These are phyloP conservation scores for Haematococcus lacustris DNA, from an alignment of 139 green algal species.

Conservation along the genomic window DNA sequence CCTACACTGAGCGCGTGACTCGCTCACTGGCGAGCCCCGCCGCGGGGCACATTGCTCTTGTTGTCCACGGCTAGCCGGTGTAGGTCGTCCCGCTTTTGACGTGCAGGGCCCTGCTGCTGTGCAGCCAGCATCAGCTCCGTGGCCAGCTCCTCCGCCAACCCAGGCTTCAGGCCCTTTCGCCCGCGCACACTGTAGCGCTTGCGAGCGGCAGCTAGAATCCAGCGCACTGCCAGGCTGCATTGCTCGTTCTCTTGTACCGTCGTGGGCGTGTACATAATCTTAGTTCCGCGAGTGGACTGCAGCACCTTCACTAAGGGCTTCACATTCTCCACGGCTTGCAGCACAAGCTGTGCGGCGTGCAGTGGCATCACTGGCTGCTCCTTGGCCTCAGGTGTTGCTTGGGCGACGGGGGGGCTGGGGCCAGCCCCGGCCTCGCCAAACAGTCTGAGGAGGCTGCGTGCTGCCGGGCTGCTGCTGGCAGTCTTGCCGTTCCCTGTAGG, in stretches of 20 bases:
- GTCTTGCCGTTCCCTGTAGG: too few species aligned
- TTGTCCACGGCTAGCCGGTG: constrained; percentile 43
- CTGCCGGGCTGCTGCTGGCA: constrained; percentile 1
- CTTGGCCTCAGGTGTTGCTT: too few species aligned
- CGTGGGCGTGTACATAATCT: constrained; percentile 3
- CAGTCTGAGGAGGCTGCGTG: too few species aligned
- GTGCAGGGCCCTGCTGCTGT: constrained; percentile 30
- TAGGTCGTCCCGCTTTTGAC: constrained; percentile 36
- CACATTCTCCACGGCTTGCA: constrained; percentile 27
- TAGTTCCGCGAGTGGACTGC: constrained; percentile 6
- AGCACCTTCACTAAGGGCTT: constrained; percentile 32
- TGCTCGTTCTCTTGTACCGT: constrained; percentile 7
- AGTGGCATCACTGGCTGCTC: neutral
- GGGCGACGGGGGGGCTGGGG: neutral
- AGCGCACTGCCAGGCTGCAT: constrained; percentile 17
- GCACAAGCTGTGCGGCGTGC: neutral
- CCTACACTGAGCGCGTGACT: too few species aligned
- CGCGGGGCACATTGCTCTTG: constrained; percentile 9
- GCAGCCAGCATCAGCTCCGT: constrained; percentile 42
- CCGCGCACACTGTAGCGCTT: too few species aligned
- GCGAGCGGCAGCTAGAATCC: constrained; percentile 32
- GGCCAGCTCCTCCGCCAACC: constrained; percentile 35
- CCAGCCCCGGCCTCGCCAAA: too few species aligned
- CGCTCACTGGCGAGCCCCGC: too few species aligned
- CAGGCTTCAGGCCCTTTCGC: too few species aligned